These are phyloP conservation scores for Psilocybe subaeruginosa DNA, from an alignment of 768 basidiomycete species.

Conservation along the genomic window DNA sequence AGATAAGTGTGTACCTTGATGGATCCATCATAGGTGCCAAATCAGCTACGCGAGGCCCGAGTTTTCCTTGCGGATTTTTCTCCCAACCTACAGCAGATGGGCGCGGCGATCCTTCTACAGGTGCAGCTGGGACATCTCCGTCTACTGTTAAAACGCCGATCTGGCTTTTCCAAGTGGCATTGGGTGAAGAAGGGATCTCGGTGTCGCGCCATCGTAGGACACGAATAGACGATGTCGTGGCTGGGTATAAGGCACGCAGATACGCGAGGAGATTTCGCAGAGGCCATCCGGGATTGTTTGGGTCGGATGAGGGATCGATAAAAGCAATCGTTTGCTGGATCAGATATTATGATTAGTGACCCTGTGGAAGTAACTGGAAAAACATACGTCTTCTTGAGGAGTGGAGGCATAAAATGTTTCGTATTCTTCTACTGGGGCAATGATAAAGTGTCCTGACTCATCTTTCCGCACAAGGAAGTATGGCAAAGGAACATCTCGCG, in stretches of 20 bases:
- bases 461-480: conserved; percentile 66
- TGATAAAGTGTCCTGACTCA: conserved; percentile 32
- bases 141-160: conserved; percentile 53
- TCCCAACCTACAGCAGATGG: conserved; percentile 94
- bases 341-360: neutral
- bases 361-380: neutral
- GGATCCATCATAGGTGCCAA: conserved; percentile 98
- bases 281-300: conserved; percentile 86
- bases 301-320: conserved; percentile 83
- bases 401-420: conserved; percentile 56
- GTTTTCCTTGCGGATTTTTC: conserved; percentile 85
- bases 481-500: conserved; percentile 38
- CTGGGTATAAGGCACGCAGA: conserved; percentile 63
- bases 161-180: conserved; percentile 61
- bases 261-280: conserved; percentile 90
- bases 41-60: conserved; percentile 87
- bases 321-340: conserved; percentile 57
- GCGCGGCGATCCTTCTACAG: conserved; percentile 21
- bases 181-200: conserved; percentile 41
- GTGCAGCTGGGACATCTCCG: conserved; percentile 17
- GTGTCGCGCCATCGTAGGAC: conserved; percentile 81
- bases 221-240: conserved; percentile 49
- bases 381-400: conserved; percentile 36
- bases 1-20: conserved; percentile 47
- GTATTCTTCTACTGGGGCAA: conserved; percentile 61